Percentiles rank a stretch among this genome's conserved stretches.
Evolutionary conservation across 2,329 filamentous ascomycete genomes (phyloP).

Genomic region (Aspergillus pseudonomiae): DNA sequence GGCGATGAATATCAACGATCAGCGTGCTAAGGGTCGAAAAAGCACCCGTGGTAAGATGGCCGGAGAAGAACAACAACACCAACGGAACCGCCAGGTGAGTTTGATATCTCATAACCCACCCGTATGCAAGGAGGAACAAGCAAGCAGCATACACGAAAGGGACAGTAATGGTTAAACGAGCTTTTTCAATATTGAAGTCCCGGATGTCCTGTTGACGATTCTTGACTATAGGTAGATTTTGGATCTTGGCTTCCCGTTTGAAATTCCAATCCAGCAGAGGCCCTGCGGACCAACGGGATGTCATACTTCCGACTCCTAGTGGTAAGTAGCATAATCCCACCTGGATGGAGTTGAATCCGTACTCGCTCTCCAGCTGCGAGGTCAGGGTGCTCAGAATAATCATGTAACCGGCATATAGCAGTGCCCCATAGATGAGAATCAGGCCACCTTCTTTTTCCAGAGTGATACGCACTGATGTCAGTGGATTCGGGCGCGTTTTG

Average conservation of each 20-base stretch:
- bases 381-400: constrained; percentile 48
- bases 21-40: constrained; percentile 50
- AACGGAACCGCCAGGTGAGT: constrained; percentile 37
- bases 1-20: constrained; percentile 43
- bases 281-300: constrained; percentile 28
- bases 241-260: constrained; percentile 56
- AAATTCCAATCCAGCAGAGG: constrained; percentile 73
- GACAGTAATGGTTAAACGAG: constrained; percentile 37
- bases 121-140: constrained; percentile 36
- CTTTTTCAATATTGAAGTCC: constrained; percentile 54
- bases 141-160: constrained; percentile 32
- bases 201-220: constrained; percentile 55
- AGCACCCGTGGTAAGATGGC: constrained; percentile 35
- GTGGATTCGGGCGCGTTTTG: constrained; percentile 22
- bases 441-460: constrained; percentile 37
- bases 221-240: constrained; percentile 47
- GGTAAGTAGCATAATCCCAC: constrained; percentile 29
- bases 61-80: constrained; percentile 37
- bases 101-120: constrained; percentile 41
- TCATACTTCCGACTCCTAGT: constrained; percentile 28
- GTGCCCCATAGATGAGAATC: constrained; percentile 36
- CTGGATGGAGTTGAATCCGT: constrained; percentile 26
- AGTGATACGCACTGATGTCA: constrained; percentile 34
- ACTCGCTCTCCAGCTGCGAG: constrained; percentile 39
- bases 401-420: constrained; percentile 51